Evolutionary conservation across 495 filamentous ascomycete species (phyloP), one percentile per base, ranked within the genome.

Genomic region (Astrocystis sublimbata): DNA sequence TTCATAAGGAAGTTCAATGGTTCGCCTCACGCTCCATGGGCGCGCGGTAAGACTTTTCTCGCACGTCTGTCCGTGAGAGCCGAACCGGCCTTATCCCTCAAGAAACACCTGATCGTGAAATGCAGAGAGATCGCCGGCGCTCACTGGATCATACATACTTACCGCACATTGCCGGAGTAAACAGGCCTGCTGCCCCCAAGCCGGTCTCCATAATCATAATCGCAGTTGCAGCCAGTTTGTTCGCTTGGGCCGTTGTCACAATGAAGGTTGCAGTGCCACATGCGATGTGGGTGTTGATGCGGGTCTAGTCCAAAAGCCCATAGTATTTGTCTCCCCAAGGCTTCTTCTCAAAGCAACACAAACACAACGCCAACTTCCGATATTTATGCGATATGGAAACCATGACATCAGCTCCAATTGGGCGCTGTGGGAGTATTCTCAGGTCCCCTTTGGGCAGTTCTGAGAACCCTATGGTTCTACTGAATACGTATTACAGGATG

Each of bases 211-310:
- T 30, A 26, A 54, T 54, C 51, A 26, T 23, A 15, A 23, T 24
- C 23, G 52, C 41, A 38, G 45, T 21, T 57, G 54, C 38, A 35
- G 24, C 54, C 54, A 23, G 40, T 33, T 57, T 45, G 38, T 9
- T 41, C 54, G 53, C 53, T 56, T 56, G 36, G 53, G 53, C 36
- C 53, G 30, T 45, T 40, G 40, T 57, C 54, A 57, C 54, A 57
- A 43, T 23, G 15, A 57, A 26, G 40, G 54, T 57, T 57, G 15
- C 54, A 57, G 40, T 57, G 54, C 54, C 40, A 40, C 40, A 56
- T 57, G 54, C 54, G 35, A 23, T 40, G n/a, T n/a, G n/a, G n/a
- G n/a, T 26, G 12, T n/a, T 21, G 15, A 56, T 35, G 52, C 38
- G 52, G 52, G 21, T 21, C 52, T n/a, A 30, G 35, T 56, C 52